Evolutionary conservation across 441 rosid genomes (phyloP), one percentile per base, ranked within the genome.

Genomic region (Brassica balearica): DNA sequence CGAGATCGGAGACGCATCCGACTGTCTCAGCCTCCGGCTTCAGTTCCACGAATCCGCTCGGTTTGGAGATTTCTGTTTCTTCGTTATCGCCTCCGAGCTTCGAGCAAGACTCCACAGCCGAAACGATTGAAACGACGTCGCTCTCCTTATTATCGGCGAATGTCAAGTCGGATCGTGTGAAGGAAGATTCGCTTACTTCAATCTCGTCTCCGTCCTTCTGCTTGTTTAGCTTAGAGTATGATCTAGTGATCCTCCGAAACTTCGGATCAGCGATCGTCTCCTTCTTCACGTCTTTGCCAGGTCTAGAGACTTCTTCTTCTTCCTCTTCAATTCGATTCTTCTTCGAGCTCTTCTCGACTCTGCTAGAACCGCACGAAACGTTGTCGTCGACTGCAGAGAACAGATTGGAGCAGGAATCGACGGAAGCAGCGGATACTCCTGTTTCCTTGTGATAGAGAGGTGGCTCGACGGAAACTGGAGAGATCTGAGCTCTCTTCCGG

Each of bases 231-330:
- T 78, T 87, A 56, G 68, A 76, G 83, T 76, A 81, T 6, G 94
- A 85, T 77, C 97, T 86, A 19, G 91, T 89, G 43, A 87, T 86
- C 78, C 90, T 87, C 58, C 88, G 85, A 67, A 80, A 82, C 36
- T 80, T 74, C 51, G 66, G 29, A 17, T 77, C 82, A 71, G 69
- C 14, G 5, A 41, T 10, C 48, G 48, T 58, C 46, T 76, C 72
- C 58, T 71, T 77, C 69, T 63, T 80, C 59, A 46, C 71, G 32
- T 74, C 61, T 34, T 74, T 82, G 51, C 46, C 65, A 65, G 77
- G 69, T 76, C 73, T 65, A 71, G 82, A 69, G 25, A 62, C 82
- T 65, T 73, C 79, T 32, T 48, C 76, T 65, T 73, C 79, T 32
- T 48, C 76, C 59, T 80, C 77, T 65, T 51, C 70, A 11, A 69